Conservation (phyloP, 345 rosid genomes). For the Salix purpurea region DNA sequence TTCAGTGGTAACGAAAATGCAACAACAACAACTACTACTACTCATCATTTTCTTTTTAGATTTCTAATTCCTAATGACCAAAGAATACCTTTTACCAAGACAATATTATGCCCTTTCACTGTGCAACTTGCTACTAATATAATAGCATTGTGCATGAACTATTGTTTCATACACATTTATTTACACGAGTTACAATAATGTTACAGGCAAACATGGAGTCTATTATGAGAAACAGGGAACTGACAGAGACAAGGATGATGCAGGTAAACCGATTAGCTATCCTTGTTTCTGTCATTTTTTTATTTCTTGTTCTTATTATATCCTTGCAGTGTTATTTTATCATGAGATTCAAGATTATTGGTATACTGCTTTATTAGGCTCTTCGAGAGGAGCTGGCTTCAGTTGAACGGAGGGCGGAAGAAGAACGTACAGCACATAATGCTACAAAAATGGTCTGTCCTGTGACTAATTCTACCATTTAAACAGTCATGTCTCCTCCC, state of each 20-base stretch:
- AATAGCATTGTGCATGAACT: not conserved
- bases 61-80: not conserved
- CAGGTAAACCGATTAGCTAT: slow-evolving; percentile 54
- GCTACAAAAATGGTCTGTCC: slow-evolving; percentile 83
- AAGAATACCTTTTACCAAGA: too few relatives aligned
- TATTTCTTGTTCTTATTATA: not conserved
- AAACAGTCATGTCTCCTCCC: not conserved
- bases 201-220: slow-evolving; percentile 88
- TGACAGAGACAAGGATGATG: slow-evolving; percentile 98
- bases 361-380: slow-evolving; percentile 50
- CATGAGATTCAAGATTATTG: slow-evolving; percentile 10
- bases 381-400: slow-evolving; percentile 92
- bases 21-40: too few relatives aligned
- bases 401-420: slow-evolving; percentile 91
- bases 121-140: not conserved
- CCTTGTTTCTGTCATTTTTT: slow-evolving; percentile 2
- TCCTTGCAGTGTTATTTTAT: slow-evolving; percentile 13
- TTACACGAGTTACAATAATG: not conserved
- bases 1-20: not conserved
- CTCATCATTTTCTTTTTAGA: not conserved
- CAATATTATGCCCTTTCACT: not conserved
- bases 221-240: slow-evolving; percentile 91
- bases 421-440: slow-evolving; percentile 83
- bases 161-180: not conserved
- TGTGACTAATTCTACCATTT: slow-evolving; percentile 10